A percentile compares a stretch with the other conserved stretches of the same genome.
Evolutionary conservation across 805 yeast genomes (phyloP).

Genomic region (Metschnikowia arizonensis): DNA sequence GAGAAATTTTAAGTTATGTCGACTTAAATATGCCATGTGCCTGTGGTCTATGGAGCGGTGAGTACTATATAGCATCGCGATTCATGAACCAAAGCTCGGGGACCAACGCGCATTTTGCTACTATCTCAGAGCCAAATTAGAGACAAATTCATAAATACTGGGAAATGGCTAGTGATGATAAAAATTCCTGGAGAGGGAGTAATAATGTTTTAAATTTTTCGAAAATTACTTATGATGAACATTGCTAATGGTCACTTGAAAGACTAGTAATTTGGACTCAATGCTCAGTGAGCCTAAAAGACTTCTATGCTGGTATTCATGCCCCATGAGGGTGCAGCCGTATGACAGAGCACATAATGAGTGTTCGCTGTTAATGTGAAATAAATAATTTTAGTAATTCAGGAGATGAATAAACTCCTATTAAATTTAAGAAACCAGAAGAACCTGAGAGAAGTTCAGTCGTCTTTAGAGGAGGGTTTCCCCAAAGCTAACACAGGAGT

Average conservation of each 20-base stretch:
- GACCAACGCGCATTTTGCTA: not conserved
- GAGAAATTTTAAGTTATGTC: not conserved
- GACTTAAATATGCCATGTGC: not conserved
- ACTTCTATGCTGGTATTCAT: not conserved
- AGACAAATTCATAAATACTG: not conserved
- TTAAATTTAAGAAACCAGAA: not conserved
- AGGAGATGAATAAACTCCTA: not conserved
- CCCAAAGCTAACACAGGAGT: constrained; percentile 1
- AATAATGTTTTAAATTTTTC: no score
- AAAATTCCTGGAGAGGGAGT: no score
- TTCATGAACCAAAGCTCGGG: not conserved
- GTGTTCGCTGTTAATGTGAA: not conserved
- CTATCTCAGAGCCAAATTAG: not conserved
- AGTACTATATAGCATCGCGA: not conserved
- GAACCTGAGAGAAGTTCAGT: not conserved
- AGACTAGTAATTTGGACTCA: not conserved
- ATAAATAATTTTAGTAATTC: not conserved
- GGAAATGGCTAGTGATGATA: not conserved
- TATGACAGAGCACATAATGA: not conserved
- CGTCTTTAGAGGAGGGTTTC: not conserved
- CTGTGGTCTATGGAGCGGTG: not conserved
- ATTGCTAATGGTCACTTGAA: no score
- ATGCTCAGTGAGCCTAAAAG: not conserved
- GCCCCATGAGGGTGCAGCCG: not conserved
- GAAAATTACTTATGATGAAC: no score